Evolutionary conservation across 495 filamentous ascomycete genomes (phyloP).

Genomic region (Aspergillus mulundensis): DNA sequence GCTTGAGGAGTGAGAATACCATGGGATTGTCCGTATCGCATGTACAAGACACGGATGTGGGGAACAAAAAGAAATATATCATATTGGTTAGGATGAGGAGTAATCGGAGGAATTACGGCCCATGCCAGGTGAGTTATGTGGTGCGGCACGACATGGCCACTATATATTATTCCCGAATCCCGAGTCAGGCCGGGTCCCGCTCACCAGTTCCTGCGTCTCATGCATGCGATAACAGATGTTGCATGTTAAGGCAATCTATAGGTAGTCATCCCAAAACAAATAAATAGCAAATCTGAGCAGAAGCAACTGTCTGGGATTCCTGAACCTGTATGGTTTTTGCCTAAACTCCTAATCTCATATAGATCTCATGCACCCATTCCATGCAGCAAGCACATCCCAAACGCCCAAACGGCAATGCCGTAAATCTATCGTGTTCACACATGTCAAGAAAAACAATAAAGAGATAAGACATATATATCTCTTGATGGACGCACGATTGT

Average conservation of each 20-base stretch:
- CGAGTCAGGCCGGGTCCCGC: neutral
- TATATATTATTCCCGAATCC: neutral
- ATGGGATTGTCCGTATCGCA: neutral
- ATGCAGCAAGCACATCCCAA: slow-evolving; percentile 2
- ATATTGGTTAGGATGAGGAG: no score
- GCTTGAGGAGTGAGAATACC: neutral
- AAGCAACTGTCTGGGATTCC: neutral
- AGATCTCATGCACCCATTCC: slow-evolving; percentile 1
- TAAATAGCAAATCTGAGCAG: neutral
- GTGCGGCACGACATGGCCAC: neutral
- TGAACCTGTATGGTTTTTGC: neutral
- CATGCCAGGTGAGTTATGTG: neutral
- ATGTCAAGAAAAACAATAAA: neutral
- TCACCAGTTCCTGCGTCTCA: neutral
- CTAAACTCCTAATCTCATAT: slow-evolving; percentile 1
- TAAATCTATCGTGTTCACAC: slow-evolving; percentile 6
- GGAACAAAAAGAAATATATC: neutral
- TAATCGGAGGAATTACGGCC: no score
- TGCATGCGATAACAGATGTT: neutral
- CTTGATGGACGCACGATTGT: neutral
- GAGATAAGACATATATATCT: neutral
- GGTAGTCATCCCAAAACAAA: neutral
- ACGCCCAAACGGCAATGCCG: neutral
- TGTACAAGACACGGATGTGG: neutral
- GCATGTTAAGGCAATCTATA: neutral